phyloP scores from a whole-genome alignment of 2,329 filamentous ascomycete species.

The Albophoma yamanashiensis region DNA sequence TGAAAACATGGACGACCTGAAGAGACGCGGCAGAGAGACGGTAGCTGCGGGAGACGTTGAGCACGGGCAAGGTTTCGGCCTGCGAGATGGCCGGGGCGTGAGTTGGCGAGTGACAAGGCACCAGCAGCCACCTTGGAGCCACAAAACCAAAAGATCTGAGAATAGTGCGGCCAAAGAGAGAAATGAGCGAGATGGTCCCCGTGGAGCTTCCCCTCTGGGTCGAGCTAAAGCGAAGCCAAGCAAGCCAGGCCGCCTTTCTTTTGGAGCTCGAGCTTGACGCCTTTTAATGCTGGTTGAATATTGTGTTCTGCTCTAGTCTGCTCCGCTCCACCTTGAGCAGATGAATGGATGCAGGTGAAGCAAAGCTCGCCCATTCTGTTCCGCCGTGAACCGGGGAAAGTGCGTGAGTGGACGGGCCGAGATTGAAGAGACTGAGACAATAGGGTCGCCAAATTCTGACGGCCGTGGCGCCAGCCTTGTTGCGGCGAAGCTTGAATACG shows the following conservation, averaged over 20 bases:
- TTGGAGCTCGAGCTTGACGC: neutral
- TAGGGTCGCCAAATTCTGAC: neutral
- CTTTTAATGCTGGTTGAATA: neutral
- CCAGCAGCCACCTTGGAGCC: neutral
- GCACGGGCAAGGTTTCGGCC: neutral
- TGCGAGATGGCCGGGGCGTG: neutral
- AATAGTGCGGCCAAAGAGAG: no score
- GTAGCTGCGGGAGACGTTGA: neutral
- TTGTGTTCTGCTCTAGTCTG: neutral
- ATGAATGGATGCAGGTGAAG: neutral
- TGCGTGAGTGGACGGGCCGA: neutral
- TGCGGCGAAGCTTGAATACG: neutral
- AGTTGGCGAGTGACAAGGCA: neutral
- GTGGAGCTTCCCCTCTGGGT: neutral
- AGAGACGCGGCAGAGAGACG: neutral
- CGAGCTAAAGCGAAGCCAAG: neutral
- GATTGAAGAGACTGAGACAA: neutral
- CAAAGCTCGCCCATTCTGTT: neutral
- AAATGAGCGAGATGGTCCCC: neutral
- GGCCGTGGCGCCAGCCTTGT: neutral
- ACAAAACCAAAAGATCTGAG: neutral
- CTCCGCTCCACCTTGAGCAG: neutral
- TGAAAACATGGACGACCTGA: no score
- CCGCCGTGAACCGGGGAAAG: neutral
- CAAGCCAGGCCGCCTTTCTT: neutral